Evolutionary conservation across 805 yeast genomes (phyloP), one percentile per base, ranked within the genome.

Genomic region (Saturnispora gosingensis): DNA sequence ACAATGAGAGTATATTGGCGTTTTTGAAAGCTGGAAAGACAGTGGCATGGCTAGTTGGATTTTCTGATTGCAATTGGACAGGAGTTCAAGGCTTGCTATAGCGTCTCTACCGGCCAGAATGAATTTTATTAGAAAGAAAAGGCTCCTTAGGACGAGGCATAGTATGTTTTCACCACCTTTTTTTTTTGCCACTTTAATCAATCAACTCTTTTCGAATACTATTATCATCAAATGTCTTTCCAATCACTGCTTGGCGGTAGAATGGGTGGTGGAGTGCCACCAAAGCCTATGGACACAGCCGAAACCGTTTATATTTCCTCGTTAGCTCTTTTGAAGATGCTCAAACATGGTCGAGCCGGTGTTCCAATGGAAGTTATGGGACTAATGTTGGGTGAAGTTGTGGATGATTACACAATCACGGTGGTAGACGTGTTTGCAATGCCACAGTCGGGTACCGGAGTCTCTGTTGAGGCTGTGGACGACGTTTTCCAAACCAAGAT

Each of bases 391-490:
- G 99, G 99, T 45, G 97, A 91, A 60, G 91, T 93, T 70, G 93
- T 93, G 27, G 99, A 93, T 67, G 98, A 93, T 55, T 91, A 85
- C 68, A 93, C 99, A 0, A 93, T 93, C 38, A 95, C 90, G 61
- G 99, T 93, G 39, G 88, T 88, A 51, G 99, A 93, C 65, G 99
- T 95, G 48, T 93, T 93, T 75, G 99, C 99, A 51, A 93, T 93
- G 99, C 99, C 99, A 18, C 99, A 93, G 72, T 64, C 70, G 22
- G 95, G 96, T 64, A 93, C 99, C 9, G 99, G 99, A 54, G 99
- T 95, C 18, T 85, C 96, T 53, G 99, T 93, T 53, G 99, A 93
- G 68, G 99, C 99, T 1, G 99, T 93, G 34, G 99, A 95, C 67
- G 98, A 95, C 67, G 98, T 95, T 48, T 93, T 93, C 73, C 99